Evolutionary conservation across 108 stramenopile genomes (phyloP), one percentile per base, ranked within the genome.

Genomic region (Phaeodactylum tricornutum): DNA sequence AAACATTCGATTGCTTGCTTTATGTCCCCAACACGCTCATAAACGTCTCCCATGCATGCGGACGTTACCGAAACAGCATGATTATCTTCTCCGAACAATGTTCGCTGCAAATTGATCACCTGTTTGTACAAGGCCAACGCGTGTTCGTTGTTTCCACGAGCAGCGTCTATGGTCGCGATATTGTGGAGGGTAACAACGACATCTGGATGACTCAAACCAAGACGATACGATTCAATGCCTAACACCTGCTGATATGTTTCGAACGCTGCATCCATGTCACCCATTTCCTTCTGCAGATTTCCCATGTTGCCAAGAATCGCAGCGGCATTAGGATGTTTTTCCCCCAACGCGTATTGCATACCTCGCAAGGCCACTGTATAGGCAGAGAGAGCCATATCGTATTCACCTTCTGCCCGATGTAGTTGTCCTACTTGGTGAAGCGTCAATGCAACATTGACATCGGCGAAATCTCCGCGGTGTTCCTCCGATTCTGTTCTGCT

Each of bases 111-210:
- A 3, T 66, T 64, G 8, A 81, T 68, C 5, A 87, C 89, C 40
- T 84, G 76, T 17, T 54, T 58, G 53, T 82, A 91, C 16, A 87
- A 53, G 8, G 66, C 56, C 14, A 86, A 55, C 7, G 84, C 69
- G 26, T 84, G 79, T 7, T 68, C 42, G 39, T 69, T 79, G 38
- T 83, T 80, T 0, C 84, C 83, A 1, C 84, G 62, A 28, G 77
- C 75, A n/a, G 79, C 83, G 64, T 91, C 89, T 51, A 91, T 87
- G 6, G 84, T 87, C 7, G 84, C 89, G 58, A 91, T 78, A 29
- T 91, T 91, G 70, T 86, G 89, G 24, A 91, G 61, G 9, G 89
- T 81, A 8, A 91, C 74, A 25, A 76, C 77, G 14, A 91, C 84
- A 50, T 86, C 84, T 12, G 89, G 84, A 62, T 91, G 89, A 12